Evolutionary conservation across 75 land plant species (phyloP).

Genomic region (Chamaecyparis obtusa): DNA sequence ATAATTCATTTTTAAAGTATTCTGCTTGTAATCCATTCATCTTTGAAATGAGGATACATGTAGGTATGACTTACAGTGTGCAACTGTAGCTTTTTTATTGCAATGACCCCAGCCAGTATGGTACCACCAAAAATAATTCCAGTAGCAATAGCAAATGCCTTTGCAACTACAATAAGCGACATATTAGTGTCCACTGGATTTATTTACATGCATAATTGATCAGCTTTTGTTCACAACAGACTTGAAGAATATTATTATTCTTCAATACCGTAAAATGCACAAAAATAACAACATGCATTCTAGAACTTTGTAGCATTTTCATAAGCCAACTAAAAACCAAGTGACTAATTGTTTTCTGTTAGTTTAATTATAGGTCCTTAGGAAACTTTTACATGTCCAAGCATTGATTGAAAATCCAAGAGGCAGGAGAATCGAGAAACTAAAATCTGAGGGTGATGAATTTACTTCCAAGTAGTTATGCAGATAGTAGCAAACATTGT

Average conservation of each 20-base stretch:
- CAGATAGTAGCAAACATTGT: no score
- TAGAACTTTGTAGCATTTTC: background rate
- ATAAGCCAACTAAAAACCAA: no score
- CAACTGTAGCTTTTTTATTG: slow-evolving; percentile 39
- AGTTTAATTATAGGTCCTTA: no score
- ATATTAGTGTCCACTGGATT: background rate
- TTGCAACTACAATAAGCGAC: slow-evolving; percentile 41
- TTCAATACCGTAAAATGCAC: background rate
- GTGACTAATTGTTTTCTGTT: no score
- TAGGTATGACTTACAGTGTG: slow-evolving; percentile 34
- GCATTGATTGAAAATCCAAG: no score
- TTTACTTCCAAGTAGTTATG: no score
- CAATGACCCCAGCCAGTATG: slow-evolving; percentile 21
- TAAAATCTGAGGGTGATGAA: no score
- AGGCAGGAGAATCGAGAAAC: no score
- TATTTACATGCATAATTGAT: background rate
- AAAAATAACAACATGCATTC: background rate
- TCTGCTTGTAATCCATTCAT: background rate
- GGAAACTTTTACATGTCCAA: no score
- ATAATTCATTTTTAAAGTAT: background rate
- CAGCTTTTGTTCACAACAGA: background rate
- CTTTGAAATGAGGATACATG: slow-evolving; percentile 6
- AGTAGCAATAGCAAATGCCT: slow-evolving; percentile 62
- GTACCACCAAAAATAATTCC: slow-evolving; percentile 57
- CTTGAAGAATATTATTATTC: background rate